phyloP scores from a whole-genome alignment of 208 protist genomes.

The Crithidia bombi region DNA sequence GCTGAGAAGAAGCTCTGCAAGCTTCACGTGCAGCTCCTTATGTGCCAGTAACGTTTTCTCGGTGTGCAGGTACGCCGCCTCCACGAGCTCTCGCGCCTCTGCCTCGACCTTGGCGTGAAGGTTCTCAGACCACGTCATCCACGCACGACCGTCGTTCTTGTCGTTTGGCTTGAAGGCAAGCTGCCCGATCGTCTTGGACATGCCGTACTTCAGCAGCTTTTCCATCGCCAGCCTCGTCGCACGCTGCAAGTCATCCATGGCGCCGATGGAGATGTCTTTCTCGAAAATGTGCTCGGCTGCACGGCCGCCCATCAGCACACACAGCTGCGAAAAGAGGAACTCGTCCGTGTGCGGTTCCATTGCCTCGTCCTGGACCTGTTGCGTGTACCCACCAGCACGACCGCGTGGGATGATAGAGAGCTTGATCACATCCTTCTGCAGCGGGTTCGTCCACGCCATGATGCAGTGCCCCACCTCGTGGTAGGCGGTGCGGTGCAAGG shows the following conservation, averaged over 20 bases:
- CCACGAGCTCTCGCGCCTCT: slow-evolving; percentile 78
- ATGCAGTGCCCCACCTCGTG: slow-evolving; percentile 98
- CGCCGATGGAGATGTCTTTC: slow-evolving; percentile 89
- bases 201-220: slow-evolving; percentile 89
- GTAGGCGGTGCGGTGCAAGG: slow-evolving; percentile 93
- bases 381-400: slow-evolving; percentile 91
- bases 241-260: slow-evolving; percentile 92
- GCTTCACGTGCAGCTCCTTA: slow-evolving; percentile 70
- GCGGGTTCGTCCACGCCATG: slow-evolving; percentile 89
- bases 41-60: slow-evolving; percentile 72
- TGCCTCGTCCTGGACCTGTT: slow-evolving; percentile 92
- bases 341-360: slow-evolving; percentile 87
- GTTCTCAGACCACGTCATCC: slow-evolving; percentile 90
- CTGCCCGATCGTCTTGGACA: slow-evolving; percentile 86
- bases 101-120: slow-evolving; percentile 87
- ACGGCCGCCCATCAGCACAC: slow-evolving; percentile 91
- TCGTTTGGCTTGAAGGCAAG: slow-evolving; percentile 91
- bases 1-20: slow-evolving; percentile 77
- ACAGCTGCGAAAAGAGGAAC: slow-evolving; percentile 90
- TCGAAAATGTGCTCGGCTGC: slow-evolving; percentile 88
- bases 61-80: slow-evolving; percentile 70
- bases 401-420: slow-evolving; percentile 93
- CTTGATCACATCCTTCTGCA: slow-evolving; percentile 93
- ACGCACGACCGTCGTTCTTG: slow-evolving; percentile 87
- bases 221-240: slow-evolving; percentile 89